Percentiles rank a stretch among this genome's conserved stretches.
phyloP scores from a whole-genome alignment of 2,329 filamentous ascomycete genomes.

The Didymella arachidicola region DNA sequence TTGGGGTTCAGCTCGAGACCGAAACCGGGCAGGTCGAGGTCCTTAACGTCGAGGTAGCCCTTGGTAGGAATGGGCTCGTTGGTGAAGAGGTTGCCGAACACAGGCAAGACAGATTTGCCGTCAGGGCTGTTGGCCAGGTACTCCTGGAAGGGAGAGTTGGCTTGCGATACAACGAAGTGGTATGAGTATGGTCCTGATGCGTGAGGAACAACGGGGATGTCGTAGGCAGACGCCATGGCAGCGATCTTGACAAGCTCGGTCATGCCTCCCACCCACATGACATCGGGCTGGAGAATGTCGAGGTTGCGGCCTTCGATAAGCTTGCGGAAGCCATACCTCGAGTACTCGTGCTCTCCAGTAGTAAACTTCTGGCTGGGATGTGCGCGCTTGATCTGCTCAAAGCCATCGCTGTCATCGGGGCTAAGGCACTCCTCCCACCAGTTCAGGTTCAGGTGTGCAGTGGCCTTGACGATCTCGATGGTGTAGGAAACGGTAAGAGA shows the following conservation, averaged over 20 bases:
- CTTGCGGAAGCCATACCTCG: conserved; percentile 92
- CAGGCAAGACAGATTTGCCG: conserved; percentile 85
- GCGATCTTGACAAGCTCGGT: conserved; percentile 91
- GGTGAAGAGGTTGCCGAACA: conserved; percentile 89
- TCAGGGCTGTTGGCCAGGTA: conserved; percentile 94
- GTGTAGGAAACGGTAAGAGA: conserved; percentile 91
- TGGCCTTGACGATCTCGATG: conserved; percentile 86
- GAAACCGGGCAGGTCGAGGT: conserved; percentile 89
- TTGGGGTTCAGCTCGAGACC: conserved; percentile 85
- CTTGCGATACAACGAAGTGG: conserved; percentile 92
- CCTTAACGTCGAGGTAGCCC: conserved; percentile 79
- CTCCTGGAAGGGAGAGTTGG: conserved; percentile 94
- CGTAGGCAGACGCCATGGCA: conserved; percentile 89
- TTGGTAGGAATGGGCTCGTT: conserved; percentile 89
- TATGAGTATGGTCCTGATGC: conserved; percentile 94
- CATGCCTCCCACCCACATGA: conserved; percentile 96
- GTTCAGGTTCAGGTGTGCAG: conserved; percentile 85
- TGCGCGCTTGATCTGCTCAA: conserved; percentile 86
- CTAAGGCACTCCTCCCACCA: conserved; percentile 97
- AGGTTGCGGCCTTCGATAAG: conserved; percentile 89
- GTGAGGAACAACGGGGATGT: conserved; percentile 94
- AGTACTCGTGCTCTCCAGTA: conserved; percentile 95
- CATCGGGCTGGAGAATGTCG: conserved; percentile 93
- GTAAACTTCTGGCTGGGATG: conserved; percentile 93
- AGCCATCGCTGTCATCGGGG: conserved; percentile 91